Conservation (phyloP, 805 yeast genomes). For the Ogataea zsoltii region DNA sequence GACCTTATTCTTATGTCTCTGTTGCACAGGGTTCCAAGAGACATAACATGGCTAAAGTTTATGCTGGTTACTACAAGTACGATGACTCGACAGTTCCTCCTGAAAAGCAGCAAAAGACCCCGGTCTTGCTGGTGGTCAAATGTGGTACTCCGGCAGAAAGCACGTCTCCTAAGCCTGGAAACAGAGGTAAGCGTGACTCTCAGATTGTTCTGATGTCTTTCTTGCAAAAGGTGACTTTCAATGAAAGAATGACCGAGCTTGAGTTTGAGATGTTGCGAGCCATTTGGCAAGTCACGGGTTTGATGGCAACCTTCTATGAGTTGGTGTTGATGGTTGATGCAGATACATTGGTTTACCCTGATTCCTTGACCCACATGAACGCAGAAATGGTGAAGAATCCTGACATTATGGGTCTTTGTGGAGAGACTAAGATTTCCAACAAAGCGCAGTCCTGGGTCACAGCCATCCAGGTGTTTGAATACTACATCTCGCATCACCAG, state of each 20-base stretch:
- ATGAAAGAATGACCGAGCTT: conserved; percentile 91
- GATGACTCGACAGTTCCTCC: conserved; percentile 71
- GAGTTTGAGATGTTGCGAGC: conserved; percentile 75
- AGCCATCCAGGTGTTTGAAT: conserved; percentile 90
- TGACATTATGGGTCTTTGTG: conserved; percentile 87
- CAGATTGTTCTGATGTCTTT: conserved; percentile 90
- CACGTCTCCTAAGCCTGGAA: conserved; percentile 76
- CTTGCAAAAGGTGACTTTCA: conserved; percentile 81
- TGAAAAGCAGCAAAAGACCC: conserved; percentile 84
- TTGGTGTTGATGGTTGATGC: conserved; percentile 91
- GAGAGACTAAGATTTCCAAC: conserved; percentile 90
- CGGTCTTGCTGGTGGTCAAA: conserved; percentile 75
- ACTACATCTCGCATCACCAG: conserved; percentile 91
- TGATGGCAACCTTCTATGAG: conserved; percentile 82
- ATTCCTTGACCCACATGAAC: conserved; percentile 83
- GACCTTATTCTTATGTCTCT: conserved; percentile 87
- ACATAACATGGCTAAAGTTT: conserved; percentile 97
- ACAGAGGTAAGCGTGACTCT: conserved; percentile 95
- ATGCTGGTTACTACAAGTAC: conserved; percentile 90
- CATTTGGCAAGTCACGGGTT: conserved; percentile 82
- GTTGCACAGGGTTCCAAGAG: conserved; percentile 93
- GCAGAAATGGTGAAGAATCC: conserved; percentile 90
- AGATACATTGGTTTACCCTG: conserved; percentile 86
- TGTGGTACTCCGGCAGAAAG: conserved; percentile 87
- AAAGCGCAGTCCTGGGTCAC: conserved; percentile 86